phyloP scores from a whole-genome alignment of 2,329 filamentous ascomycete species.

The Ophiostoma himal-ulmi region DNA sequence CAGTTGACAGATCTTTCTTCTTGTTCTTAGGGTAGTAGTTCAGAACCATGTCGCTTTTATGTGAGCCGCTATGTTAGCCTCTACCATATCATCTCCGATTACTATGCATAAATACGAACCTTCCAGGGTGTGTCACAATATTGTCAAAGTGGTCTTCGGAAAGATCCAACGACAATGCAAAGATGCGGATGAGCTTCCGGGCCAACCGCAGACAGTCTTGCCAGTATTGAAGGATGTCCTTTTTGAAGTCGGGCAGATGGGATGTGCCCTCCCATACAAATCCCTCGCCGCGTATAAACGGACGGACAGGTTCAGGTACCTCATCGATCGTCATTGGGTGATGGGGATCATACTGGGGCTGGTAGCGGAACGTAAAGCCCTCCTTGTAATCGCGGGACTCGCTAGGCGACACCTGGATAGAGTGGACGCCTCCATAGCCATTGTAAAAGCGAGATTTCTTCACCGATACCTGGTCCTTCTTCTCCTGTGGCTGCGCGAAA shows the following conservation, averaged over 20 bases:
- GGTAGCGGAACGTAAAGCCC: conserved; percentile 9
- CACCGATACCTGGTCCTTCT: background rate
- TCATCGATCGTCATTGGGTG: conserved; percentile 11
- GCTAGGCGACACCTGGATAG: conserved; percentile 6
- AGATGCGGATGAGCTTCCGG: conserved; percentile 23
- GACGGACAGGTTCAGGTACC: conserved; percentile 17
- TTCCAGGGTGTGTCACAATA: conserved; percentile 33
- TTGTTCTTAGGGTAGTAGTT: conserved; percentile 26
- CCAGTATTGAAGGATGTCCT: conserved; percentile 25
- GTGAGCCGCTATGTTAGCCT: background rate
- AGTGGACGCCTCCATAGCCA: conserved; percentile 13
- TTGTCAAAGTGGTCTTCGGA: conserved; percentile 35
- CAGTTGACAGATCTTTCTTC: conserved; percentile 26
- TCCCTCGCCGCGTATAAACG: conserved; percentile 20
- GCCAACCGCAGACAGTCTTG: conserved; percentile 21
- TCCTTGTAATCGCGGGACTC: conserved; percentile 15
- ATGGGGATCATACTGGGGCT: conserved; percentile 13
- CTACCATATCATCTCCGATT: background rate
- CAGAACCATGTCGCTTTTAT: conserved; percentile 26
- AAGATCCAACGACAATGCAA: conserved; percentile 22
- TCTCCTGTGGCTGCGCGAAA: conserved; percentile 5
- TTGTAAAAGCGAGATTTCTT: background rate
- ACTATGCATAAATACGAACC: conserved; percentile 26
- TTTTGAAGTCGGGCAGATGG: conserved; percentile 24
- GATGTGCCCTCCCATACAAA: conserved; percentile 26